Conservation (phyloP, 1,284 basidiomycete genomes). For the Boletus semigastroideus region DNA sequence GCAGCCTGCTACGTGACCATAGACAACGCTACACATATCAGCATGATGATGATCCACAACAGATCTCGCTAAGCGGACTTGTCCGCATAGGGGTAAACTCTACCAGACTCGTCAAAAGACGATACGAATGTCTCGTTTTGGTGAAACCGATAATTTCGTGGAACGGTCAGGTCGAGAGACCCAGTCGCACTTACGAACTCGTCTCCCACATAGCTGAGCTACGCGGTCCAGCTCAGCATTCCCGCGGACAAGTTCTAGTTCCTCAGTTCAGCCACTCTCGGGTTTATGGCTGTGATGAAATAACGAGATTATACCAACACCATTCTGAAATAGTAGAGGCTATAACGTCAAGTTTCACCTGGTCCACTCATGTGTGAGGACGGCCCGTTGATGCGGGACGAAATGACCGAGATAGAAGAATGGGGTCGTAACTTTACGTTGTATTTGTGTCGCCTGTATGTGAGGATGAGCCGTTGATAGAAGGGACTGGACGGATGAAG, state of each 20-base stretch:
- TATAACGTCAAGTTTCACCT: constrained; percentile 19
- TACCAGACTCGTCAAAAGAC: neutral
- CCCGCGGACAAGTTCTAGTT: constrained; percentile 25
- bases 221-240: constrained; percentile 11
- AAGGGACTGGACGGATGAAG: constrained; percentile 36
- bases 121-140: neutral
- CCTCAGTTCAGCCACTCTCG: constrained; percentile 1
- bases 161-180: neutral
- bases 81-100: constrained; percentile 12
- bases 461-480: constrained; percentile 10
- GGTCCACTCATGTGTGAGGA: constrained; percentile 9
- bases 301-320: constrained; percentile 18
- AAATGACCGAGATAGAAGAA: constrained; percentile 16
- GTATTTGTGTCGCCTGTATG: constrained; percentile 6
- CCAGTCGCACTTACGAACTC: constrained; percentile 4
- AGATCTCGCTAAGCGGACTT: constrained; percentile 5
- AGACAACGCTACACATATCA: constrained; percentile 14
- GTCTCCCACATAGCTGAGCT: constrained; percentile 28
- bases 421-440: constrained; percentile 17
- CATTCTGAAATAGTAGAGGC: constrained; percentile 7
- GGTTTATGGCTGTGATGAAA: constrained; percentile 21
- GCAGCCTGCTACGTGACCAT: constrained; percentile 4
- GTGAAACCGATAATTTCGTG: neutral
- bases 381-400: constrained; percentile 21
- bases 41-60: constrained; percentile 13